Conservation (phyloP, 2,329 filamentous ascomycete species). For the Ilyonectria robusta region DNA sequence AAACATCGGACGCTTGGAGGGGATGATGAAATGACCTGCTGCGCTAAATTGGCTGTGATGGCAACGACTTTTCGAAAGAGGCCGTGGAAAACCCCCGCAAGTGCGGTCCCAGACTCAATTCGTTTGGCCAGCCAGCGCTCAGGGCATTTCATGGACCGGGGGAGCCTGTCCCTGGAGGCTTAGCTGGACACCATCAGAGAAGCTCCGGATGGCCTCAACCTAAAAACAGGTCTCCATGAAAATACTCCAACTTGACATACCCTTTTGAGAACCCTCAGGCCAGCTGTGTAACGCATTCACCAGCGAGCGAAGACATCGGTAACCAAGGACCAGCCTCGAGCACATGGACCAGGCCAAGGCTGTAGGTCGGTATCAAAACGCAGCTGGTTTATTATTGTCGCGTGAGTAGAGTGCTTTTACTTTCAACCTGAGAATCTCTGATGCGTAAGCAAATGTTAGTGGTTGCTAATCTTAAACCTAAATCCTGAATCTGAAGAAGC, state of each 20-base stretch:
- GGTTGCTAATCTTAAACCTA: neutral
- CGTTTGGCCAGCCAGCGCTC: constrained; percentile 9
- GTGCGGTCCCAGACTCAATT: neutral
- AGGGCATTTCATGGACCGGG: constrained; percentile 5
- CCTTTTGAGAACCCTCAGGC: constrained; percentile 11
- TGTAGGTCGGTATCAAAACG: neutral
- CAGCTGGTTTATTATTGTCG: neutral
- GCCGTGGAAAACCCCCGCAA: constrained; percentile 16
- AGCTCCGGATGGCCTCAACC: constrained; percentile 10
- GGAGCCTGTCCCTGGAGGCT: neutral
- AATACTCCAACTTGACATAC: neutral
- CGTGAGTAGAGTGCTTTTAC: neutral
- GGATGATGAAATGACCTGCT: constrained; percentile 25
- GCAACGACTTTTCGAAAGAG: neutral
- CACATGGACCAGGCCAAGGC: neutral
- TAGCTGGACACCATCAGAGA: constrained; percentile 1
- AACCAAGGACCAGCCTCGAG: neutral
- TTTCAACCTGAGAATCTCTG: neutral
- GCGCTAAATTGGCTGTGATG: constrained; percentile 21
- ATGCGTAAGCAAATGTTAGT: neutral
- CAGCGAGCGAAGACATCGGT: neutral
- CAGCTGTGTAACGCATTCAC: constrained; percentile 1
- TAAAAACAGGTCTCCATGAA: neutral
- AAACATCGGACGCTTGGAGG: neutral
- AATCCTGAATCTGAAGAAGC: neutral